Conservation (phyloP, 768 basidiomycete species). For the Psilocybe cyanescens region DNA sequence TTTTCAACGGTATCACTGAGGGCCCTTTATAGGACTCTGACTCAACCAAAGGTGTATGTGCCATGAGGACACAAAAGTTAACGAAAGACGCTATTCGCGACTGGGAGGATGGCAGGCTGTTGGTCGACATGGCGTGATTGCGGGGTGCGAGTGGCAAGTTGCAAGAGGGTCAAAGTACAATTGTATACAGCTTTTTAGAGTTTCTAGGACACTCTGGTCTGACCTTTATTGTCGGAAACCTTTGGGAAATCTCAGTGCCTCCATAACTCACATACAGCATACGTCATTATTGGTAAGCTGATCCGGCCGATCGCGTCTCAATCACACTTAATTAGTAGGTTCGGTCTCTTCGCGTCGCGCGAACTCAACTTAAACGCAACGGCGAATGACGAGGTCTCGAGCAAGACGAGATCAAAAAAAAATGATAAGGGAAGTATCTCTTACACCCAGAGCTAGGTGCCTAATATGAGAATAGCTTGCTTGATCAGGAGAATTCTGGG, state of each 20-base stretch:
- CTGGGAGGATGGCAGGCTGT: slow-evolving; percentile 2
- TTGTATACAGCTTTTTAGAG: neutral
- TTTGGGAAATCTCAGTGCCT: neutral
- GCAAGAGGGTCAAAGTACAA: too few species aligned
- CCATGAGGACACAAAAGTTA: slow-evolving; percentile 33
- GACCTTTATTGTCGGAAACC: neutral
- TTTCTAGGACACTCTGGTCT: neutral
- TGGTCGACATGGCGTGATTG: neutral
- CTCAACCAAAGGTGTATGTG: slow-evolving; percentile 40
- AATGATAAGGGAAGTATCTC: too few species aligned
- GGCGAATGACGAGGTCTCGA: too few species aligned
- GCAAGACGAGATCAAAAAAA: too few species aligned
- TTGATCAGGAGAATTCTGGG: too few species aligned
- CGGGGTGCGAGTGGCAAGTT: too few species aligned
- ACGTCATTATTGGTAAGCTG: neutral
- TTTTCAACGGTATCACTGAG: slow-evolving; percentile 28
- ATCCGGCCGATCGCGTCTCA: neutral
- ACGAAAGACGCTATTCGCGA: slow-evolving; percentile 26
- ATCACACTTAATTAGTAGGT: neutral
- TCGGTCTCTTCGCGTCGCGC: neutral
- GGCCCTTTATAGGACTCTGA: slow-evolving; percentile 21
- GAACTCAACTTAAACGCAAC: too few species aligned
- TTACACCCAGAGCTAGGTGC: too few species aligned
- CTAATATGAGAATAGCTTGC: too few species aligned
- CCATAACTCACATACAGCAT: neutral